Evolutionary conservation across 208 protist genomes (phyloP), one percentile per base, ranked within the genome.

Genomic region (Trypanosoma mega): DNA sequence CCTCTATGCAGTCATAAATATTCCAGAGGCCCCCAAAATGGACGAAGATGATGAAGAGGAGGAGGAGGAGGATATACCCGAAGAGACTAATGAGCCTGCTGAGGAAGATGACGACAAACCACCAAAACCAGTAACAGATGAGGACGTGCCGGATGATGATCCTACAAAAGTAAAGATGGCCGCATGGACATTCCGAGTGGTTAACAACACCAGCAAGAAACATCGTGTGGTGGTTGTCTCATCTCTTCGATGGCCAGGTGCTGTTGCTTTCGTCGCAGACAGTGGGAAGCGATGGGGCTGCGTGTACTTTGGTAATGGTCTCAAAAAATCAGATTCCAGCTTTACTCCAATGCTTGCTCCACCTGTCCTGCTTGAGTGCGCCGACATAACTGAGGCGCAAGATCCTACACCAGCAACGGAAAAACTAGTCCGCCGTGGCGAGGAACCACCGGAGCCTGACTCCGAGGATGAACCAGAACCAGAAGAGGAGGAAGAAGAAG

Each of bases 341-440:
- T 97, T 92, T 63, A 94, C 92, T 1, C 90, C 90, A 11, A 72
- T 72, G 20, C 83, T 86, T 1, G 85, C 90, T 0, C 83, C 89
- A 21, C 76, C 77, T 16, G 72, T 97, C 44, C 72, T 90, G 34
- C 44, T 47, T n/a, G 92, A 97, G 76, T 91, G 79, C 51, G 77
- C 61, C 21, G 92, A 97, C 49, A 47, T 97, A 6, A 73, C 67
- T 21, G 92, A 97, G 59, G 74, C 81, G n/a, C 60, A 75, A 5
- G 92, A 97, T 63, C 89, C 92, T 18, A 90, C 92, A 14, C 85
- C 92, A 7, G 80, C 85, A 8, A 84, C 77, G 16, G 92, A 97
- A 78, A 97, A 97, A 65, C 81, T 97, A 6, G 85, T 93, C 23
- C 88, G 88, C 27, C 92, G 92, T 37, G 92, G 92, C 12, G 92